Conservation (phyloP, 2,329 filamentous ascomycete genomes). For the Scortechinia acanthostroma region DNA sequence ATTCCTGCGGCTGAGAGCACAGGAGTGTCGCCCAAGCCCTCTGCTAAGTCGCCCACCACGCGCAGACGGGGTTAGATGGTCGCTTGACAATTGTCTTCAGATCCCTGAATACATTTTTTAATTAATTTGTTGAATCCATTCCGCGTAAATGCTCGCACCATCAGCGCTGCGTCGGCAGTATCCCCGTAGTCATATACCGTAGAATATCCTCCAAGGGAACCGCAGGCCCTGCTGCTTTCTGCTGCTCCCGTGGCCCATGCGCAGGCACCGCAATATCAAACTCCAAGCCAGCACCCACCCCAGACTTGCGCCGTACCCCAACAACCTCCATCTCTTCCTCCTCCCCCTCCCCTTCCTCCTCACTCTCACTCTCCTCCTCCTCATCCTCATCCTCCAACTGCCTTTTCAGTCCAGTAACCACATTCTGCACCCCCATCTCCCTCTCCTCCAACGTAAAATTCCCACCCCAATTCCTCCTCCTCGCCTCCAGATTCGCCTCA, state of each 20-base stretch:
- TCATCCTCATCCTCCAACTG: background rate
- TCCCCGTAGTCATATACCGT: background rate
- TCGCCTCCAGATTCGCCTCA: background rate
- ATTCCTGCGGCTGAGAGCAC: background rate
- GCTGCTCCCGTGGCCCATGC: no score
- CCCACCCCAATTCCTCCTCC: conserved; percentile 1
- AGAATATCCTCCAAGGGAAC: background rate
- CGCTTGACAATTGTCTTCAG: background rate
- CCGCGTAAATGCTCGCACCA: background rate
- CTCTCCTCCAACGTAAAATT: conserved; percentile 1
- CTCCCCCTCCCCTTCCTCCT: background rate
- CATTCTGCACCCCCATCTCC: background rate
- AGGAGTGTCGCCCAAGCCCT: background rate
- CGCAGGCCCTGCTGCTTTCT: background rate
- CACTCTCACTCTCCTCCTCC: background rate
- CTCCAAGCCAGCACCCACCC: background rate
- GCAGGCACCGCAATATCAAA: background rate
- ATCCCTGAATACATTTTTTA: background rate
- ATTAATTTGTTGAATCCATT: background rate
- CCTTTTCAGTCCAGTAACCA: background rate
- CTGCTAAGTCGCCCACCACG: background rate
- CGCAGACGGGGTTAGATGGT: background rate
- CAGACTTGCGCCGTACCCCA: background rate
- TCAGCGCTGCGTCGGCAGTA: background rate
- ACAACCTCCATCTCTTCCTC: conserved; percentile 1